These are phyloP conservation scores for Diplodia seriata DNA, from an alignment of 2,329 filamentous ascomycete species.

Conservation along the genomic window DNA sequence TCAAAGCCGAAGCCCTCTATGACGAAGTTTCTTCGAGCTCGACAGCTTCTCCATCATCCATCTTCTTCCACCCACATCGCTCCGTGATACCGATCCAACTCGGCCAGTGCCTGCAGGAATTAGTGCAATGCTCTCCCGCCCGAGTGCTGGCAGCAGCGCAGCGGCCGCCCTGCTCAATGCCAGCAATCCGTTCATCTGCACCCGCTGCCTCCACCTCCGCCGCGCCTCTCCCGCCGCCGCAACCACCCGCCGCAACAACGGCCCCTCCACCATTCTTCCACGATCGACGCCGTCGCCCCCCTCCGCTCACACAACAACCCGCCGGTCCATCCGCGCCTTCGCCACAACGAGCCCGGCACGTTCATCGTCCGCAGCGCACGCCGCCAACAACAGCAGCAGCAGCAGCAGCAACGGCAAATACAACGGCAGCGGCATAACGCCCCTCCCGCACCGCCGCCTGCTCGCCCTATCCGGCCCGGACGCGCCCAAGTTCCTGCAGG, in stretches of 20 bases:
- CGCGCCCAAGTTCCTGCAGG: slow-evolving; percentile 84
- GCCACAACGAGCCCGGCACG: slow-evolving; percentile 7
- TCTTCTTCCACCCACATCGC: background rate
- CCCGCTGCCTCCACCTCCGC: slow-evolving; percentile 20
- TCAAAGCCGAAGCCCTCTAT: slow-evolving; percentile 25
- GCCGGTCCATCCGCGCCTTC: slow-evolving; percentile 10
- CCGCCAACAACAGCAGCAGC: background rate
- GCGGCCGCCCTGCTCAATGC: slow-evolving; percentile 4
- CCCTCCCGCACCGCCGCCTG: slow-evolving; percentile 75
- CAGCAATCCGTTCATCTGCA: slow-evolving; percentile 11
- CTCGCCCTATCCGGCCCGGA: slow-evolving; percentile 82
- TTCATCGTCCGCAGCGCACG: background rate
- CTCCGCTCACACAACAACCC: background rate
- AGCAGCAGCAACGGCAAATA: background rate
- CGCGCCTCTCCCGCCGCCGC: background rate
- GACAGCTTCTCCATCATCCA: slow-evolving; percentile 5
- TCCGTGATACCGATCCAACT: background rate
- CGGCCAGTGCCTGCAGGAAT: background rate
- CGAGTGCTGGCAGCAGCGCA: slow-evolving; percentile 2
- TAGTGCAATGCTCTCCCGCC: slow-evolving; percentile 16
- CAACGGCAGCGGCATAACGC: slow-evolving; percentile 42
- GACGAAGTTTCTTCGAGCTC: slow-evolving; percentile 28
- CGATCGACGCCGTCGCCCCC: background rate
- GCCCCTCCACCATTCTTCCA: background rate
- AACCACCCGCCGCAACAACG: background rate